Evolutionary conservation across 495 filamentous ascomycete genomes (phyloP).

Genomic region (Apodospora peruviana): DNA sequence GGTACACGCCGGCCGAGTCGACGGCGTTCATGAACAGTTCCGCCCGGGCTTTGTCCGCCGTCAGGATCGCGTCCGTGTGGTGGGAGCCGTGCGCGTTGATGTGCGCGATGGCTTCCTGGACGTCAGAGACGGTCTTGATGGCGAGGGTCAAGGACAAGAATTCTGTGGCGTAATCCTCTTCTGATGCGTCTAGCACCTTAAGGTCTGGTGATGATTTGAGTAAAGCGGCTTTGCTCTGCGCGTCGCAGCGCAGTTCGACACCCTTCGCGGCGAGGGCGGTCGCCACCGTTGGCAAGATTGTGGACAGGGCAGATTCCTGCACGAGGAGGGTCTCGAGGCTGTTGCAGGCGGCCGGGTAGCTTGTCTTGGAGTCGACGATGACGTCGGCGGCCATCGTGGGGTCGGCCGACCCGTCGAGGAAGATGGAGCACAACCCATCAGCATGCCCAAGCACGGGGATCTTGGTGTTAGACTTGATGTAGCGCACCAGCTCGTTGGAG

Average conservation of each 20-base stretch:
- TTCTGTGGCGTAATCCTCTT: slow-evolving; percentile 78
- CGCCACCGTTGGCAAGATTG: slow-evolving; percentile 66
- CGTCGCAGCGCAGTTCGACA: slow-evolving; percentile 82
- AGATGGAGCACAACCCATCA: slow-evolving; percentile 88
- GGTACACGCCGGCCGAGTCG: slow-evolving; percentile 91
- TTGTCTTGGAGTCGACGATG: slow-evolving; percentile 84
- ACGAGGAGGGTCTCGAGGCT: slow-evolving; percentile 84
- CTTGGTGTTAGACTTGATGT: slow-evolving; percentile 81
- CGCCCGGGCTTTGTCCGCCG: slow-evolving; percentile 56
- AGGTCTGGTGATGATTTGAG: slow-evolving; percentile 25
- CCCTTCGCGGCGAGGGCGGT: slow-evolving; percentile 65
- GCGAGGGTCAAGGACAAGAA: slow-evolving; percentile 83
- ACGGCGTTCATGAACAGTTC: slow-evolving; percentile 75
- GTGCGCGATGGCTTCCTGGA: slow-evolving; percentile 73
- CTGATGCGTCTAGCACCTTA: slow-evolving; percentile 55
- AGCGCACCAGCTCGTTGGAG: slow-evolving; percentile 86
- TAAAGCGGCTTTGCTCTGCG: slow-evolving; percentile 56
- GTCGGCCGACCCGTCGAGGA: slow-evolving; percentile 77
- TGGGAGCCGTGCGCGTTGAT: slow-evolving; percentile 90
- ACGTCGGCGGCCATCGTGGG: slow-evolving; percentile 65
- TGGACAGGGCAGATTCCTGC: slow-evolving; percentile 62
- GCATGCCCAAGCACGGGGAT: slow-evolving; percentile 97
- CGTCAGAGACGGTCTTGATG: slow-evolving; percentile 65
- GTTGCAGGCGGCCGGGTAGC: slow-evolving; percentile 97
- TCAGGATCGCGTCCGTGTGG: slow-evolving; percentile 91